phyloP scores from a whole-genome alignment of 2,329 filamentous ascomycete species.

The Paraphaeosphaeria minitans region DNA sequence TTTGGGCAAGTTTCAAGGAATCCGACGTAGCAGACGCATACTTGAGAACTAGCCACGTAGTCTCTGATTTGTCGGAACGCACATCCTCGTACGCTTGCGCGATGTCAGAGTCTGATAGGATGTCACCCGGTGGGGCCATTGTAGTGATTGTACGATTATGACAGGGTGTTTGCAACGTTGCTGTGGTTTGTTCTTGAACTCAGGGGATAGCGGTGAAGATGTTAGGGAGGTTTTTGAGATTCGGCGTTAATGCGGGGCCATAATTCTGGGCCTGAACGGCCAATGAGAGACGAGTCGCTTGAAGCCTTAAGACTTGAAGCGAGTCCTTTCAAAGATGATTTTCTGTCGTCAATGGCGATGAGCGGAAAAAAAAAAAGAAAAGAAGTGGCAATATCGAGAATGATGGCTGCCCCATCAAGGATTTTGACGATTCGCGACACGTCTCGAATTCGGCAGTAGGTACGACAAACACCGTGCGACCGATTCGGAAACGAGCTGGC shows the following conservation, averaged over 20 bases:
- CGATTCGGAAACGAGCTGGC: no score
- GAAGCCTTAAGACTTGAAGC: neutral
- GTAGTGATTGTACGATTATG: neutral
- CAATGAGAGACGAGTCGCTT: neutral
- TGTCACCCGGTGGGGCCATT: slow-evolving; percentile 38
- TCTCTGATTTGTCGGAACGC: slow-evolving; percentile 67
- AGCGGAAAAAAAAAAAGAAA: no score
- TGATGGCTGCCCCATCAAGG: no score
- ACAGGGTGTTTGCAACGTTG: neutral
- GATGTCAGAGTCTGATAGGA: slow-evolving; percentile 59
- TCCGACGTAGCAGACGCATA: slow-evolving; percentile 62
- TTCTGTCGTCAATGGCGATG: neutral
- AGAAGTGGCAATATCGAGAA: no score
- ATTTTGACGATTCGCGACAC: no score
- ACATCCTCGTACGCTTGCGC: slow-evolving; percentile 69
- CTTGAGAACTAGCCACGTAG: slow-evolving; percentile 71
- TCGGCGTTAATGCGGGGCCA: slow-evolving; percentile 10
- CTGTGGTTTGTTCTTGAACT: neutral
- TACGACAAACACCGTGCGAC: no score
- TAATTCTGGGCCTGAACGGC: neutral
- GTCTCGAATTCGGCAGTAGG: no score
- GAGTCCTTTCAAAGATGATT: neutral
- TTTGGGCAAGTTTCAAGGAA: slow-evolving; percentile 61
- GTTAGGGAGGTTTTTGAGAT: slow-evolving; percentile 7
- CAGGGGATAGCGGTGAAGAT: slow-evolving; percentile 6